phyloP scores from a whole-genome alignment of 371 early-diverging fungal species.

The Blastocladiella emersonii region DNA sequence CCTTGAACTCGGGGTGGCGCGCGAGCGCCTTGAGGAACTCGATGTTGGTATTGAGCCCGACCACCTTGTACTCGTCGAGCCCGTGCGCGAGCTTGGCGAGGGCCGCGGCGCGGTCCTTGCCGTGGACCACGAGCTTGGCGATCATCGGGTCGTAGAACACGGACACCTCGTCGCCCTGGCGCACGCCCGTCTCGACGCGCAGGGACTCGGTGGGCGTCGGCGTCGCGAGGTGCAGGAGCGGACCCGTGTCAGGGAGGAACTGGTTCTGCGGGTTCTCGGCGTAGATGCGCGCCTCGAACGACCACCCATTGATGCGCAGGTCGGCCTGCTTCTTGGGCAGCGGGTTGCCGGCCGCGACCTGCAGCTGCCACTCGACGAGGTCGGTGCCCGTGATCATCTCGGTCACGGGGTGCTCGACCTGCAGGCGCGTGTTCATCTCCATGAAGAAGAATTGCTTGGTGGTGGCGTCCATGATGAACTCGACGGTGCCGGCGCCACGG shows the following conservation, averaged over 20 bases:
- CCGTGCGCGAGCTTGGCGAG: constrained; percentile 64
- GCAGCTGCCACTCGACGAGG: constrained; percentile 84
- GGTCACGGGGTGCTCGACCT: constrained; percentile 96
- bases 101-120: constrained; percentile 69
- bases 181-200: constrained; percentile 84
- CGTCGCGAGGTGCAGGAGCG: constrained; percentile 58
- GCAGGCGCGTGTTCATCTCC: constrained; percentile 94
- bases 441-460: constrained; percentile 86
- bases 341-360: constrained; percentile 73
- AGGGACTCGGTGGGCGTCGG: constrained; percentile 42
- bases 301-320: constrained; percentile 61
- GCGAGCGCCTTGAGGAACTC: constrained; percentile 69
- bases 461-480: constrained; percentile 88
- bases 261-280: constrained; percentile 87
- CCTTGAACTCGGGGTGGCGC: constrained; percentile 65
- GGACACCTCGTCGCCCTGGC: constrained; percentile 77
- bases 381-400: constrained; percentile 91
- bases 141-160: constrained; percentile 97
- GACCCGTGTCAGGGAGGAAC: constrained; percentile 91
- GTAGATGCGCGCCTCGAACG: constrained; percentile 94
- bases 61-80: constrained; percentile 65
- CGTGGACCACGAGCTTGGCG: constrained; percentile 83
- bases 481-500: constrained; percentile 91
- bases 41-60: constrained; percentile 85
- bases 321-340: constrained; percentile 61